Base-by-base conservation (phyloP, 1,284 basidiomycete genomes). In the Microstroma glucosiphilum region DNA sequence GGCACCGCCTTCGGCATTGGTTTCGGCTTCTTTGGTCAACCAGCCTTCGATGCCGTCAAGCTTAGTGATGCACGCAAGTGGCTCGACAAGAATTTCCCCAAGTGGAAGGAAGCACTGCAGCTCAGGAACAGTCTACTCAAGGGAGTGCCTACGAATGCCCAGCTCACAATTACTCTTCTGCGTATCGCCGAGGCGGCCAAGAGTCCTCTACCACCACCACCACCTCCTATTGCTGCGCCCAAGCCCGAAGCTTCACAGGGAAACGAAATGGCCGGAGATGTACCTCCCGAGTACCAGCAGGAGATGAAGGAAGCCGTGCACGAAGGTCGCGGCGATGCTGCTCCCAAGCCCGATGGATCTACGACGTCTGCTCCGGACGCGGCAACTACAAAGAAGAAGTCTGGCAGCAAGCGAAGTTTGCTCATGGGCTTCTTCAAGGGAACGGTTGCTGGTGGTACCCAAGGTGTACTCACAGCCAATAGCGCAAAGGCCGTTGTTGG, bases 91-190 rank as follows among this genome's bases (percentile, higher is more conserved):
- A 73, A 80, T 23, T 78, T 82, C 13, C 84, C 84, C 0, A 76
- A 84, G 66, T 85, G 84, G 84, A 78, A 80, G 62, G 77, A 82
- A 56, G 65, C 69, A 40, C 62, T 75, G 55, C 58, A 67, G 59
- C 51, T 62, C 1, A 64, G 58, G 37, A 83, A 83, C 75, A 82
- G 83, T 1, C 68, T 85, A 43, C 73, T 85, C 17, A 81, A 79
- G 23, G 81, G 83, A 11, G 84, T 85, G 0, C 85, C 85, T 2
- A 86, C 85, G 55, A 83, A 86, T 65, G 83, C 84, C 4, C 85
- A 86, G 66, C 80, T 85, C 46, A 83, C 83, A 0, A 74, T 85
- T 3, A 83, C 84, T 40, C 71, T 85, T 37, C 74, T 85, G 2
- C 81, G 84, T 15, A 81, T 84, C 30, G 82, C 80, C 6, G 84